Base-by-base conservation (phyloP, 2,329 filamentous ascomycete genomes). In the Cladosporium sp. region DNA sequence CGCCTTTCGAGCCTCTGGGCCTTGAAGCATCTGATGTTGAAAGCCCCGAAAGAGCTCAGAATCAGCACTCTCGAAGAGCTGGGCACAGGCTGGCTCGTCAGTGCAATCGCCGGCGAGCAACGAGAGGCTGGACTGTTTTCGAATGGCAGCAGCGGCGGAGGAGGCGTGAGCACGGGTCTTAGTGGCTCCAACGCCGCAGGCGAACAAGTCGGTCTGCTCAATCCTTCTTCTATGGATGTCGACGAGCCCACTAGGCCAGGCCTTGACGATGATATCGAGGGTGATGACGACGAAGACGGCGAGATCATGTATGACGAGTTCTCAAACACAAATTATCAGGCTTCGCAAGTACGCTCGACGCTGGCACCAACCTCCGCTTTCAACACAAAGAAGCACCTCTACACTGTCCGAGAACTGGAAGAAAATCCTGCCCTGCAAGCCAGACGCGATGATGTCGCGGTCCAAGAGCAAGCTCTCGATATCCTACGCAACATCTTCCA, bases 1-100 rank as follows among this genome's bases (percentile, higher is more conserved):
- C 88, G 92, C 28, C 84, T 96, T 30, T 93, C 95, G 72, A 93
- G 93, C 26, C 80, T 99, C 1, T 99, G 95, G 94, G 92, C 93
- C 6, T 81, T 99, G 66, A 98, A 98, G 76, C 92, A 98, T 78
- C 85, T 97, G 59, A 90, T 96, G 2, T 86, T 91, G 69, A 88
- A 88, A 26, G 87, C 91, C 6, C 85, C 86, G 21, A 88, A 90
- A 54, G 86, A 90, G 14, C 82, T 91, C 70, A 96, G 95, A 78
- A 90, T 90, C 73, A 85, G 86, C 58, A 92, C 92, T 67, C 80
- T 98, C 14, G 88, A 93, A 59, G 88, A 91, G 73, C 83, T 98
- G 4, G 89, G 88, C 10, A 86, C 92, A 0, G 88, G 87, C 12
- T 97, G 92, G 92, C 84, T 98, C 14, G 85, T 94, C 68, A 88